Evolutionary conservation across 352 stramenopile genomes (phyloP), one percentile per base, ranked within the genome.

Genomic region (Blastocystis sp.): DNA sequence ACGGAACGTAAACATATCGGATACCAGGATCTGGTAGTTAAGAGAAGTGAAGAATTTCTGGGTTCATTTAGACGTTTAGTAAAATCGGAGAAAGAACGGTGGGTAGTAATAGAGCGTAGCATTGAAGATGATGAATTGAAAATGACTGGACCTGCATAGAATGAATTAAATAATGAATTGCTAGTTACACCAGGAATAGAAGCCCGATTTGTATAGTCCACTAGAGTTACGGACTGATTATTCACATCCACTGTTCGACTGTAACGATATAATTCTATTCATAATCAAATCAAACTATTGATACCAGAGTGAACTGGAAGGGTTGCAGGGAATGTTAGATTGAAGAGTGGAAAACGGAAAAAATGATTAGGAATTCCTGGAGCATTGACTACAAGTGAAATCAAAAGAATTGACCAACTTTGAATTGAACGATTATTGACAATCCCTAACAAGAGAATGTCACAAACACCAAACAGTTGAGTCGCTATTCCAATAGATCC

Each of bases 371-470:
- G 63, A 4, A 74, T 46, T 37, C 29, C 63, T 32, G 63, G 63
- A 24, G 63, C 63, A 46, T 74, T 74, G 27, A 74, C 63, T 74
- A 49, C 5, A 51, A 9, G 24, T 9, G 5, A 74, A 46, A 11
- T 9, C 14, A 4, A 46, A 2, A 27, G 7, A 27, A 49, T 21
- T 6, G n/a, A 46, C 39, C 49, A 2, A 83, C 71, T 83, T 67
- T 83, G 71, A 29, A 83, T 56, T n/a, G 29, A 14, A 21, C 51
- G 49, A 29, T 83, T 39, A 14, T 65, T n/a, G 14, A 83, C n/a
- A 6, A 83, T 54, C 29, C 71, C 71, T 27, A 83, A 51, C 27
- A 83, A 14, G 19, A 83, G 49, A n/a, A 56, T 66, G 24, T 83
- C 71, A 67, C 71, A 83, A 6, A 43, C 43, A 67, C 71, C 46